These are phyloP conservation scores for Onygenales sp. DNA, from an alignment of 2,329 filamentous ascomycete species.

Conservation along the genomic window DNA sequence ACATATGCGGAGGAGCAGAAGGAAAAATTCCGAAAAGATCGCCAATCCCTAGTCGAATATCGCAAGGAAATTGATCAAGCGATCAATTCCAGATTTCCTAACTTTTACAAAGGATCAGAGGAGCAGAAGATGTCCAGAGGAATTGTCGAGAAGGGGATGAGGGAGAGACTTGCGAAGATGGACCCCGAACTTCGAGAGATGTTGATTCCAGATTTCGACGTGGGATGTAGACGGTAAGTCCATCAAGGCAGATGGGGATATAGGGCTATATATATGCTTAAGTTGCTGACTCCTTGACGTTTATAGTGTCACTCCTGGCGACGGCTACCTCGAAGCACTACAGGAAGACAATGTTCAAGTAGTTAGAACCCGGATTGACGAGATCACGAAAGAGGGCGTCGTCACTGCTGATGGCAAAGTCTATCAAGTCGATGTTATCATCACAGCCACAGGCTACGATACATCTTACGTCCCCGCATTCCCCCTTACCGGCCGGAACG, in stretches of 20 bases:
- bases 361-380: conserved; percentile 10
- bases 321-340: conserved; percentile 22
- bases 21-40: conserved; percentile 15
- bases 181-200: conserved; percentile 15
- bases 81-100: conserved; percentile 16
- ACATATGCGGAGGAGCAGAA: conserved; percentile 20
- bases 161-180: conserved; percentile 12
- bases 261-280: not conserved
- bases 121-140: conserved; percentile 1
- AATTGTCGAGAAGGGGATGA: conserved; percentile 10
- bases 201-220: conserved; percentile 24
- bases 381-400: conserved; percentile 9
- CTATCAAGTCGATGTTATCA: conserved; percentile 14
- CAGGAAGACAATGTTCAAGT: conserved; percentile 15
- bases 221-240: conserved; percentile 20
- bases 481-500: conserved; percentile 4
- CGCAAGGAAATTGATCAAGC: conserved; percentile 22
- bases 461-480: conserved; percentile 10
- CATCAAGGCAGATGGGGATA: not conserved
- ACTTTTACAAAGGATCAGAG: conserved; percentile 11
- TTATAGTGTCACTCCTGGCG: conserved; percentile 24
- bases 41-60: conserved; percentile 20
- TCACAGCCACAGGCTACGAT: conserved; percentile 33
- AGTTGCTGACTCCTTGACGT: not conserved
- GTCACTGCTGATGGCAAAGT: conserved; percentile 12